These are phyloP conservation scores for Prototheca stagnorum DNA, from an alignment of 163 green algal species.

Conservation along the genomic window DNA sequence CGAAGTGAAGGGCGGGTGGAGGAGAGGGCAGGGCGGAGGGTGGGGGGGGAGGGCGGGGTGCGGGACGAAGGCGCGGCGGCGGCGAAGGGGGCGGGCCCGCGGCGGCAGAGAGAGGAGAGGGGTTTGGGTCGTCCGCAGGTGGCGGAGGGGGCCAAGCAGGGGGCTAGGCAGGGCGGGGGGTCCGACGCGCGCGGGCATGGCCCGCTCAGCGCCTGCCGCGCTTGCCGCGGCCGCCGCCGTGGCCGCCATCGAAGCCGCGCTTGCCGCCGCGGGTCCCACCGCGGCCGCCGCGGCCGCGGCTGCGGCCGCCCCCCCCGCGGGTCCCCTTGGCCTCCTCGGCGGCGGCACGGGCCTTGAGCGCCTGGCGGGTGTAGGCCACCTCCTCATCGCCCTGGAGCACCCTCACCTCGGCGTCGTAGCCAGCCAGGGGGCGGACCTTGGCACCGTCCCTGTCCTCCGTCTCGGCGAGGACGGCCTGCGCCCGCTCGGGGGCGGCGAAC, in stretches of 20 bases:
- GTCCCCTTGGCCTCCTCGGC: constrained; percentile 2
- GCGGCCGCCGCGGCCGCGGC: constrained; percentile 5
- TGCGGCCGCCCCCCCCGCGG: constrained; percentile 1
- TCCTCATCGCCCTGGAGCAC: constrained; percentile 47
- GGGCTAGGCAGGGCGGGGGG: too few relatives aligned
- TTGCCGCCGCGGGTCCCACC: constrained; percentile 8
- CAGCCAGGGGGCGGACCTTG: constrained; percentile 26
- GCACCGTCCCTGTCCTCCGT: constrained; percentile 18
- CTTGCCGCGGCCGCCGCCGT: constrained; percentile 14
- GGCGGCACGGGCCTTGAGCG: constrained; percentile 16
- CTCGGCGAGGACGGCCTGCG: constrained; percentile 13
- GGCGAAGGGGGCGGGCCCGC: too few relatives aligned
- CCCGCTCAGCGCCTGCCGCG: too few relatives aligned
- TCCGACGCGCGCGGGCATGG: too few relatives aligned
- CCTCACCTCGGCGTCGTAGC: constrained; percentile 22
- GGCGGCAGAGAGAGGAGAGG: too few relatives aligned
- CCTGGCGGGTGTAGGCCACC: constrained; percentile 32
- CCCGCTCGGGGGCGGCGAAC: constrained; percentile 25
- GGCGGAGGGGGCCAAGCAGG: too few relatives aligned
- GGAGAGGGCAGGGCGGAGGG: too few relatives aligned
- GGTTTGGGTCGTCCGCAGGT: too few relatives aligned
- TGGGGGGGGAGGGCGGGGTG: too few relatives aligned
- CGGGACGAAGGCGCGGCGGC: too few relatives aligned
- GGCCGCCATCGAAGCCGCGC: too few relatives aligned
- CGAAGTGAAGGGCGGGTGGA: too few relatives aligned